A percentile compares a stretch with the other conserved stretches of the same genome.
Conservation (phyloP, 257 asterid species). For the Cinchona pubescens region DNA sequence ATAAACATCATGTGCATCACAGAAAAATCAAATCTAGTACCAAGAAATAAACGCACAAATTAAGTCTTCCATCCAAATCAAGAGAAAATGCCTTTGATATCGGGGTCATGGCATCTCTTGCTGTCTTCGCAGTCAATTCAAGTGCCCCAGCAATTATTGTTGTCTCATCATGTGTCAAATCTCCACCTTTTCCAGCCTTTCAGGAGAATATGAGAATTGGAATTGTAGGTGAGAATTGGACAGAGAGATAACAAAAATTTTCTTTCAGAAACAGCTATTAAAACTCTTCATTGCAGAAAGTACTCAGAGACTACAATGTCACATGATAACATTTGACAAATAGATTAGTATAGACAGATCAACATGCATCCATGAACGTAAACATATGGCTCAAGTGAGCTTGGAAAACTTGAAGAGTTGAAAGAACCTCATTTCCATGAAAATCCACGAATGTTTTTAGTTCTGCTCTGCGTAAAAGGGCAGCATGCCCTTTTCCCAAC, state of each 20-base stretch:
- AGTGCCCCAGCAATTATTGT: slow-evolving; percentile 97
- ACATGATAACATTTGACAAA: background rate
- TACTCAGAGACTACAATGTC: background rate
- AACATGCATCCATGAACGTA: background rate
- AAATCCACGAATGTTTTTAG: slow-evolving; percentile 96
- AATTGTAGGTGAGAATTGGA: background rate
- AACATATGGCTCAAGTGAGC: slow-evolving; percentile 1
- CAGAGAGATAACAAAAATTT: background rate
- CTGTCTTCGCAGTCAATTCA: slow-evolving; percentile 84
- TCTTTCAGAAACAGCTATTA: background rate
- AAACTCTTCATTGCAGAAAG: background rate
- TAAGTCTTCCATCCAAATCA: slow-evolving; percentile 80
- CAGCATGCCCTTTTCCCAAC: slow-evolving; percentile 98
- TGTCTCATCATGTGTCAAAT: slow-evolving; percentile 96
- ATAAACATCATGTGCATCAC: slow-evolving; percentile 8
- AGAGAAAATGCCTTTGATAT: slow-evolving; percentile 94
- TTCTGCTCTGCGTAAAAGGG: slow-evolving; percentile 89
- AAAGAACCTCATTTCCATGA: slow-evolving; percentile 83
- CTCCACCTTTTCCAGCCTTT: slow-evolving; percentile 99
- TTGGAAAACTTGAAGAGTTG: background rate
- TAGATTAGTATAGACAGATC: background rate
- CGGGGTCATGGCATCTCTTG: slow-evolving; percentile 97
- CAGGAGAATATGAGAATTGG: slow-evolving; percentile 10
- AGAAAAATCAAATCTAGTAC: slow-evolving; percentile 13
- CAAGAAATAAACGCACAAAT: slow-evolving; percentile 64